phyloP scores from a whole-genome alignment of 495 filamentous ascomycete species.

The Elasticomyces elasticus region DNA sequence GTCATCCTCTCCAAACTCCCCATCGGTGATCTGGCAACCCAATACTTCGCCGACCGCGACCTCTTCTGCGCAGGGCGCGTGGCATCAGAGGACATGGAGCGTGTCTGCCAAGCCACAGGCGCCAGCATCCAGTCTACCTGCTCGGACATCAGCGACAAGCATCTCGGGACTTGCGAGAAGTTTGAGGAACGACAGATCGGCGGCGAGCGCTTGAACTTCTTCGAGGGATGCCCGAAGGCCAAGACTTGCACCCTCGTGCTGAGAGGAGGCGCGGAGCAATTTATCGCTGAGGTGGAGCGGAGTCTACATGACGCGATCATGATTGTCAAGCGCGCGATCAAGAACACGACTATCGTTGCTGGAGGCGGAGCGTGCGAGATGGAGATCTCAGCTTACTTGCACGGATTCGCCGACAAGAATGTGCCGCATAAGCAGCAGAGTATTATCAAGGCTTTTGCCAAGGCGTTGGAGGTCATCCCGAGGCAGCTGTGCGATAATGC shows the following conservation, averaged over 20 bases:
- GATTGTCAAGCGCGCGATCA: slow-evolving; percentile 95
- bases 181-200: slow-evolving; percentile 98
- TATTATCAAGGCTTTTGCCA: slow-evolving; percentile 95
- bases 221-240: slow-evolving; percentile 85
- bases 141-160: slow-evolving; percentile 81
- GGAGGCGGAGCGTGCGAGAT: slow-evolving; percentile 94
- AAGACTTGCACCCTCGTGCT: slow-evolving; percentile 96
- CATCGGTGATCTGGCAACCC: slow-evolving; percentile 93
- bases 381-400: slow-evolving; percentile 88
- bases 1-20: slow-evolving; percentile 95
- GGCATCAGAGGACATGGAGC: slow-evolving; percentile 85
- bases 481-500: slow-evolving; percentile 97
- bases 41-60: slow-evolving; percentile 95
- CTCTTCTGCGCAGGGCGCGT: slow-evolving; percentile 98
- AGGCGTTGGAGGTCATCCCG: slow-evolving; percentile 93
- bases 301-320: slow-evolving; percentile 98
- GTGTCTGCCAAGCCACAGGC: slow-evolving; percentile 88
- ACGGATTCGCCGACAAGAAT: slow-evolving; percentile 82
- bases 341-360: slow-evolving; percentile 86
- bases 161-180: slow-evolving; percentile 78
- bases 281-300: slow-evolving; percentile 96
- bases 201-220: slow-evolving; percentile 95
- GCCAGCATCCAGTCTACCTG: slow-evolving; percentile 90
- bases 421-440: slow-evolving; percentile 91
- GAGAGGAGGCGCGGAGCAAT: slow-evolving; percentile 93